A percentile compares a stretch with the other conserved stretches of the same genome.
Evolutionary conservation across 768 basidiomycete species (phyloP).

Genomic region (Tephrocybe rancida): DNA sequence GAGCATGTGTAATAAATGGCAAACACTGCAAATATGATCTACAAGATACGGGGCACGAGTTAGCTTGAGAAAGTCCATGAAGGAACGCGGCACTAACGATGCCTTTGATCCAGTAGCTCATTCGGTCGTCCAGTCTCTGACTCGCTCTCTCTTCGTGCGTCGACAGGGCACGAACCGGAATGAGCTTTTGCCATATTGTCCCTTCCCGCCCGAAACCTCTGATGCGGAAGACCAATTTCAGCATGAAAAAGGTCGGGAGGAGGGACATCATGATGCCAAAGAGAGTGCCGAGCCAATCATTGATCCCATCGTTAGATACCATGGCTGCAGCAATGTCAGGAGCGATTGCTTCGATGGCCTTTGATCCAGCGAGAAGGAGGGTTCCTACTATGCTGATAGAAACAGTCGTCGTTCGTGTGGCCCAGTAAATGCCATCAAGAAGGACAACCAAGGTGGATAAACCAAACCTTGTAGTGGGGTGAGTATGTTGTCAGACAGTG

Average conservation of each 20-base stretch:
- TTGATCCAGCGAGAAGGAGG: conserved; percentile 18
- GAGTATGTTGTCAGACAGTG: not conserved
- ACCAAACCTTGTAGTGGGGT: conserved; percentile 9
- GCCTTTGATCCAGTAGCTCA: conserved; percentile 12
- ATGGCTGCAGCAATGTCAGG: conserved; percentile 1
- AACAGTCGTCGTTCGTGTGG: conserved; percentile 31
- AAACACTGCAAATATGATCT: conserved; percentile 14
- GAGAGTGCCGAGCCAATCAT: conserved; percentile 8
- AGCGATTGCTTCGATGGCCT: conserved; percentile 8
- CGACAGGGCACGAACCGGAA: conserved; percentile 21
- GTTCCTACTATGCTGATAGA: conserved; percentile 30
- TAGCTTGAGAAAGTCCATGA: not conserved
- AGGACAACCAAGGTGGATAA: conserved; percentile 9
- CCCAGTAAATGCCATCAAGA: conserved; percentile 34
- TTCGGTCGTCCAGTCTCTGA: conserved; percentile 20
- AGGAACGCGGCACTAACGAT: conserved; percentile 4
- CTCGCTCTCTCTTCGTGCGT: conserved; percentile 34
- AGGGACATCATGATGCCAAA: conserved; percentile 2
- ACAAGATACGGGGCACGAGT: not conserved
- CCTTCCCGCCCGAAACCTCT: conserved; percentile 22
- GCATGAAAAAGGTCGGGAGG: conserved; percentile 24
- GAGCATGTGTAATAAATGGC: conserved; percentile 7
- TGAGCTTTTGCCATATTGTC: conserved; percentile 12
- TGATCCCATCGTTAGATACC: not conserved
- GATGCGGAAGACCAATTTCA: conserved; percentile 24